Conservation (phyloP, 768 basidiomycete species). For the Clathrus columnatus region DNA sequence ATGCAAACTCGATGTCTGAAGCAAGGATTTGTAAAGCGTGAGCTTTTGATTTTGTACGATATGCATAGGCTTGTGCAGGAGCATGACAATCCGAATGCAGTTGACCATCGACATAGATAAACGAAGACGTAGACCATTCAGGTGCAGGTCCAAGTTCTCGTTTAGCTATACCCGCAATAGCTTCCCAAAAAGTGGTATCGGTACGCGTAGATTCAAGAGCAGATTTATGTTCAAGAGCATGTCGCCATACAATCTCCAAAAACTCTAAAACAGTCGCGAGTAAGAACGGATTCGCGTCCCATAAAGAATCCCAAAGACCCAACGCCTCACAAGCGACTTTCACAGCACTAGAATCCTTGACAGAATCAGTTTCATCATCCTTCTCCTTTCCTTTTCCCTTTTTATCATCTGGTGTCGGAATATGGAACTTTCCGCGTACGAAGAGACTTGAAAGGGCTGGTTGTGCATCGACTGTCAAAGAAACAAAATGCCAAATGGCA, state of each 20-base stretch:
- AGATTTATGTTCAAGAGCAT: slow-evolving; percentile 62
- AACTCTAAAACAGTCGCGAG: slow-evolving; percentile 69
- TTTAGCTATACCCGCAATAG: slow-evolving; percentile 52
- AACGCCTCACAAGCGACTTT: slow-evolving; percentile 60
- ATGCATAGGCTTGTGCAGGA: slow-evolving; percentile 52
- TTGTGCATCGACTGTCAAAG: slow-evolving; percentile 74
- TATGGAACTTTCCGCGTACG: slow-evolving; percentile 62
- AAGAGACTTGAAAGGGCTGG: slow-evolving; percentile 78
- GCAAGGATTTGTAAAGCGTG: slow-evolving; percentile 67
- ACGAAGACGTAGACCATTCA: slow-evolving; percentile 49
- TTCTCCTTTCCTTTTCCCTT: slow-evolving; percentile 32
- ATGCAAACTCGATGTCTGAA: slow-evolving; percentile 60
- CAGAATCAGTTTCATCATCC: slow-evolving; percentile 14
- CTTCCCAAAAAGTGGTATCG: slow-evolving; percentile 60
- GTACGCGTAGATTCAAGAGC: slow-evolving; percentile 48
- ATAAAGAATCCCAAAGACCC: slow-evolving; percentile 61
- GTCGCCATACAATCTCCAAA: slow-evolving; percentile 71
- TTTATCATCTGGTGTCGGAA: slow-evolving; percentile 25
- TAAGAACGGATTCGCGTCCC: slow-evolving; percentile 70
- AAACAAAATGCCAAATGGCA: slow-evolving; percentile 77
- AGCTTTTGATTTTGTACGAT: slow-evolving; percentile 64
- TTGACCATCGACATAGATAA: slow-evolving; percentile 38
- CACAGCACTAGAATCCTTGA: slow-evolving; percentile 45
- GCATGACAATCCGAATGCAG: slow-evolving; percentile 51
- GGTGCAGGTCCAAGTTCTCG: slow-evolving; percentile 70